A percentile compares a stretch with the other conserved stretches of the same genome.
phyloP scores from a whole-genome alignment of 1,139 yeast genomes.

The Meyerozyma sp. region DNA sequence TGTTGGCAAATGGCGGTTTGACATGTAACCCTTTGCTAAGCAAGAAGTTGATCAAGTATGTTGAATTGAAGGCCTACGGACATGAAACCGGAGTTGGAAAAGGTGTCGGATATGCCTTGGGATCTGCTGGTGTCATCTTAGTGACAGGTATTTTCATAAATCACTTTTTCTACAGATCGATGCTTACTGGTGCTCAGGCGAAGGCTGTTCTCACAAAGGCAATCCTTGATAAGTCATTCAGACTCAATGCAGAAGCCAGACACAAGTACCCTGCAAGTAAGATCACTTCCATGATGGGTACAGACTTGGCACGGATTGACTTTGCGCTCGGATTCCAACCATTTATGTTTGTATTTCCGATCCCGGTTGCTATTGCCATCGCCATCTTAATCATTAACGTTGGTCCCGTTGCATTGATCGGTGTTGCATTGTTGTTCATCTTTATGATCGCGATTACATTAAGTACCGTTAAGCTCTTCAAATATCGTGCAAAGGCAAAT shows the following conservation, averaged over 20 bases:
- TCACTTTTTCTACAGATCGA: conserved; percentile 58
- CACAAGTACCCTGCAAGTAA: conserved; percentile 27
- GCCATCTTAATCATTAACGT: conserved; percentile 63
- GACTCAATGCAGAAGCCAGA: conserved; percentile 20
- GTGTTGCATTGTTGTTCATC: conserved; percentile 36
- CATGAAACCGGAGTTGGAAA: conserved; percentile 23
- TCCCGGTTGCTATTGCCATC: conserved; percentile 54
- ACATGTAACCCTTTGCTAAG: conserved; percentile 37
- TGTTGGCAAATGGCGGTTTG: conserved; percentile 12
- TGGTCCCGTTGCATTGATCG: conserved; percentile 71
- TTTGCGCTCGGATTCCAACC: conserved; percentile 72
- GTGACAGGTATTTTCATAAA: conserved; percentile 46
- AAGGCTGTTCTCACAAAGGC: conserved; percentile 33
- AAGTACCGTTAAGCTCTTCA: conserved; percentile 33
- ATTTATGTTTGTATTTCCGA: conserved; percentile 55
- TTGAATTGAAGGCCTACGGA: conserved; percentile 28
- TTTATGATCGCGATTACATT: conserved; percentile 35
- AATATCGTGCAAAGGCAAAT: conserved; percentile 38
- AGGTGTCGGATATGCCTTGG: conserved; percentile 56
- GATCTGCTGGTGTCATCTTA: conserved; percentile 18
- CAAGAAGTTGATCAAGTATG: conserved; percentile 48
- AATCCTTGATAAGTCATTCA: conserved; percentile 27
- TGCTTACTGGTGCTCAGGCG: conserved; percentile 36
- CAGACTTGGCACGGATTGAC: conserved; percentile 77
- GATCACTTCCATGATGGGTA: conserved; percentile 55